Percentiles rank a stretch among this genome's conserved stretches.
phyloP scores from a whole-genome alignment of 192 early-diverging fungal genomes.

The Rhizoclosmatium sp. region DNA sequence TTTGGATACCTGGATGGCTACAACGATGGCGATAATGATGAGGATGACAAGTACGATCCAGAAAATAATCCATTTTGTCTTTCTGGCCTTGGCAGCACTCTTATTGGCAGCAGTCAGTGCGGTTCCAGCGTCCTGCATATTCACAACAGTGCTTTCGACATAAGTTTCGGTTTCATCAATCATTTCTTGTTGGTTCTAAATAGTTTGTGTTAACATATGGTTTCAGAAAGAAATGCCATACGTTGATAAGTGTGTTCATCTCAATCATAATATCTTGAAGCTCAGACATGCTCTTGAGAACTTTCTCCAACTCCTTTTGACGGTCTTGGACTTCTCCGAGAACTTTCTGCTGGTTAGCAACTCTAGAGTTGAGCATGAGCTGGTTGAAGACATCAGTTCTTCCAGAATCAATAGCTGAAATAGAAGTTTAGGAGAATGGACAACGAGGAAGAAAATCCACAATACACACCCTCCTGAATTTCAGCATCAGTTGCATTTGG shows the following conservation, averaged over 20 bases:
- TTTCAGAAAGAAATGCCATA: not conserved
- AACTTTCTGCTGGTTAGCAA: constrained; percentile 12
- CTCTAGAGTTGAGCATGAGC: constrained; percentile 20
- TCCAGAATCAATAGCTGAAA: constrained; percentile 32
- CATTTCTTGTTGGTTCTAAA: constrained; percentile 29
- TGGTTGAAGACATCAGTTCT: constrained; percentile 29
- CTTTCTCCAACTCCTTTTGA: constrained; percentile 26
- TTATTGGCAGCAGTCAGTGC: constrained; percentile 25
- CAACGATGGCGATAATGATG: constrained; percentile 2
- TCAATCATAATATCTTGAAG: constrained; percentile 30
- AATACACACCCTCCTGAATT: constrained; percentile 25
- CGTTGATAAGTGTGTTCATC: constrained; percentile 30
- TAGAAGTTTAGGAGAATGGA: not conserved
- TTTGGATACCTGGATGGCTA: constrained; percentile 4
- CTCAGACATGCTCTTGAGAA: constrained; percentile 20
- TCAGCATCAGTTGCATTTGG: constrained; percentile 35
- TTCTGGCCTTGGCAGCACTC: constrained; percentile 16
- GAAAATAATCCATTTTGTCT: constrained; percentile 35
- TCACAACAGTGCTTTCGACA: constrained; percentile 16
- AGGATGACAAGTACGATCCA: constrained; percentile 29
- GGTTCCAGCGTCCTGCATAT: not conserved
- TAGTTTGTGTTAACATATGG: not conserved
- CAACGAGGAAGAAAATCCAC: not conserved
- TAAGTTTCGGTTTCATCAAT: constrained; percentile 26
- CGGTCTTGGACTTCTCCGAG: constrained; percentile 30